phyloP scores from a whole-genome alignment of 345 rosid species.

The Firmiana major region DNA sequence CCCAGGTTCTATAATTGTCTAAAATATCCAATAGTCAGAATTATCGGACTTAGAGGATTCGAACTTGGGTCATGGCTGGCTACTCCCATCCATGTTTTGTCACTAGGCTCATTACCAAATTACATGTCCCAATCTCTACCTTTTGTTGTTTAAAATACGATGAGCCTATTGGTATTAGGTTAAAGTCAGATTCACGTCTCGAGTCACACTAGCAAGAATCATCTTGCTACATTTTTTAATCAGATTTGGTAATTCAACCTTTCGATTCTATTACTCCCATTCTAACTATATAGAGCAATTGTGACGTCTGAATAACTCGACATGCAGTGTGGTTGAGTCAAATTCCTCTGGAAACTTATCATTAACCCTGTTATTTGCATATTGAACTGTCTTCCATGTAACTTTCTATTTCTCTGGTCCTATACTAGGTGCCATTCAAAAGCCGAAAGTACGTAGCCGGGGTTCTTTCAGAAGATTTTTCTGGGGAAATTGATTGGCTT shows the following conservation, averaged over 20 bases:
- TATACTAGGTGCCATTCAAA: slow-evolving; percentile 30
- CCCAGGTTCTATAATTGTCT: background rate
- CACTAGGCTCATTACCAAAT: background rate
- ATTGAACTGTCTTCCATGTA: background rate
- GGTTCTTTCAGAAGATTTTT: slow-evolving; percentile 31
- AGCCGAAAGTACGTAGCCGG: slow-evolving; percentile 19
- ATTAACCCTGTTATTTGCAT: background rate
- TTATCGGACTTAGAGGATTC: background rate
- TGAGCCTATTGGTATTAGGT: background rate
- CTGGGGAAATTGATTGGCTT: slow-evolving; percentile 23
- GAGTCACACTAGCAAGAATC: background rate
- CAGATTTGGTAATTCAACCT: background rate
- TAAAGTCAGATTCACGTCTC: background rate
- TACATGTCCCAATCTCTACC: background rate
- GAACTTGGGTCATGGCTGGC: background rate
- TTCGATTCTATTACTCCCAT: background rate
- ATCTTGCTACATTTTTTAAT: background rate
- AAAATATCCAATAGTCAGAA: background rate
- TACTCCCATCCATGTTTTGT: background rate
- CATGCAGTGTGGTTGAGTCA: background rate
- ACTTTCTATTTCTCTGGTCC: background rate
- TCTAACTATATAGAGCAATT: background rate
- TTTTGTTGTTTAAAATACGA: background rate
- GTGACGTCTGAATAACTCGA: background rate
- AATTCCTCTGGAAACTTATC: background rate